Conservation (phyloP, 495 filamentous ascomycete genomes). For the Talaromyces wortmannii region DNA sequence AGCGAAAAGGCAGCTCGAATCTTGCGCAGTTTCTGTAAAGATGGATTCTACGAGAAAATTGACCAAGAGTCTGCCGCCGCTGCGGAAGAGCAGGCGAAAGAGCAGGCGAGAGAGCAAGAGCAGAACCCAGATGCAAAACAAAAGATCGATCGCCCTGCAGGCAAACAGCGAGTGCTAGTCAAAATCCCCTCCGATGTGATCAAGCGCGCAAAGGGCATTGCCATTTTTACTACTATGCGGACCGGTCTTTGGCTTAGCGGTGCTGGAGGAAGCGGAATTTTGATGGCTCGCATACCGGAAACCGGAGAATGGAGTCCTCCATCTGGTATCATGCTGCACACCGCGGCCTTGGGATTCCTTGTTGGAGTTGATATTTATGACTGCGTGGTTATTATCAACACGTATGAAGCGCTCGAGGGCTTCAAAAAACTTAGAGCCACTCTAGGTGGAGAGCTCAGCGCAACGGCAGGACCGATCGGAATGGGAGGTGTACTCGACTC, state of each 20-base stretch:
- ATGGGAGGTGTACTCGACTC: conserved; percentile 66
- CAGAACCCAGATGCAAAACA: conserved; percentile 10
- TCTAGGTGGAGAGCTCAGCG: conserved; percentile 70
- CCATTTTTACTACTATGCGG: conserved; percentile 90
- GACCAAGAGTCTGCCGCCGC: conserved; percentile 11
- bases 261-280: conserved; percentile 76
- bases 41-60: conserved; percentile 53
- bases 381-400: conserved; percentile 86
- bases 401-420: conserved; percentile 66
- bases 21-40: conserved; percentile 70
- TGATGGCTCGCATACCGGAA: conserved; percentile 65
- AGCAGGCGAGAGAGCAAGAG: conserved; percentile 17
- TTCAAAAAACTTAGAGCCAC: conserved; percentile 74
- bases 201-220: conserved; percentile 76
- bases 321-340: conserved; percentile 82
- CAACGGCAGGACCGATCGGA: conserved; percentile 74
- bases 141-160: conserved; percentile 49
- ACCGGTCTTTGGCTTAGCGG: conserved; percentile 88
- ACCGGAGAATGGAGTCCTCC: conserved; percentile 87
- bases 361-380: conserved; percentile 92
- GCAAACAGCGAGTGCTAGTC: conserved; percentile 65
- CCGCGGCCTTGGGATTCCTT: conserved; percentile 78
- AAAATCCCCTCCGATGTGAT: conserved; percentile 82
- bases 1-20: conserved; percentile 79
- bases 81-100: conserved; percentile 13